Conservation (phyloP, 257 asterid species). For the Cynanchum wilfordii region DNA sequence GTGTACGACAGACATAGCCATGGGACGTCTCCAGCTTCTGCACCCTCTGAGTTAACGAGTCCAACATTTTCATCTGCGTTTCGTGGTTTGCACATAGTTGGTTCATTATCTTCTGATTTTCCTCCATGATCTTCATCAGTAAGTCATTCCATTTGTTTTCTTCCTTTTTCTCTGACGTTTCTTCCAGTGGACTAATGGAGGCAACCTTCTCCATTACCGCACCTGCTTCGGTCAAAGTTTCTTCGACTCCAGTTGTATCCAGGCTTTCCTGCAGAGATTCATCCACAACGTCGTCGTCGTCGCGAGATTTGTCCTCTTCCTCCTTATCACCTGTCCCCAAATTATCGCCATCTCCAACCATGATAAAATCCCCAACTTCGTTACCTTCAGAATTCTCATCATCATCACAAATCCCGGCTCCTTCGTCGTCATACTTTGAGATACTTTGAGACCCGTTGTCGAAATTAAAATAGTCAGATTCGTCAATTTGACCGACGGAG, state of each 20-base stretch:
- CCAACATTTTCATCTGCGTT: constrained; percentile 39
- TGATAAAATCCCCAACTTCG: background rate
- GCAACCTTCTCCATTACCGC: background rate
- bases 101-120: constrained; percentile 57
- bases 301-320: too few species aligned
- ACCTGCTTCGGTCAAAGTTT: background rate
- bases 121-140: constrained; percentile 52
- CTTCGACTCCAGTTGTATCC: background rate
- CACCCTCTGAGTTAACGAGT: constrained; percentile 35
- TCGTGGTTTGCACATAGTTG: constrained; percentile 45
- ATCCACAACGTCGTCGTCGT: background rate
- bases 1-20: constrained; percentile 27
- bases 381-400: background rate
- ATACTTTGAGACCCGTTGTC: background rate
- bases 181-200: background rate
- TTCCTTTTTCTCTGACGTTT: too few species aligned
- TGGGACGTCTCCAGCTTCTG: constrained; percentile 61
- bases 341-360: background rate
- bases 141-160: too few species aligned
- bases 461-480: background rate
- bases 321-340: background rate
- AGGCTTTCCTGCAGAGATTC: background rate
- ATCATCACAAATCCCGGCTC: too few species aligned
- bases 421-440: background rate
- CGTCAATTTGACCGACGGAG: background rate